Evolutionary conservation across 345 rosid genomes (phyloP), one percentile per base, ranked within the genome.

Genomic region (Brassica incana): DNA sequence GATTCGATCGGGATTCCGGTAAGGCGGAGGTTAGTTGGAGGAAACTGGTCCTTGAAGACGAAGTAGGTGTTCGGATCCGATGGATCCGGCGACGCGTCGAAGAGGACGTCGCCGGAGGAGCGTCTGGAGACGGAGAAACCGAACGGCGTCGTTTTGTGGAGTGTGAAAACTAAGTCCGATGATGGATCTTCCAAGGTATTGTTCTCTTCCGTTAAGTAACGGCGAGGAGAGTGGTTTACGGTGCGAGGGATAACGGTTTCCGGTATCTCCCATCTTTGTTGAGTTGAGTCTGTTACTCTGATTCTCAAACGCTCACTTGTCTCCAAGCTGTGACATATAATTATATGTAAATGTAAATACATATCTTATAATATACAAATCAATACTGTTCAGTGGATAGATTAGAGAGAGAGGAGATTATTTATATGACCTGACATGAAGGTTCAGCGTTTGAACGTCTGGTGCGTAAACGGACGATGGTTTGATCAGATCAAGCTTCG

Each of bases 21-120:
- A 92, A 87, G 0, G 87, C 65, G 1, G 95, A 88, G 33, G 90
- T 80, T 70, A 92, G 84, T 61, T 88, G 90, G 43, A 92, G 83
- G 77, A 87, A 87, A 92, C 64, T 92, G 95, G 68, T 92, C 93
- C 83, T 92, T 90, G 82, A 88, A 92, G 64, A 90, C 73, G 6
- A 90, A 72, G 75, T 78, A 84, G 27, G 87, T 77, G 72, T 23
- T 36, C 0, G 89, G 15, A 40, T 89, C 67, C 3, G 85, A 63
- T 1, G 61, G 3, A 43, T 64, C 38, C 3, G 91, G 85, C 5
- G 87, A 76, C 0, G 90, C 25, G 69, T 88, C 86, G 82, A 90
- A 92, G 61, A 92, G 88, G 76, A 82, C 8, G 9, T 92, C 95
- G 10, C 91, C 92, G 14, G 88, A 78, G 77, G 95, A 90, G 2